Conservation (phyloP, 345 rosid species). For the Hypericum androsaemum region DNA sequence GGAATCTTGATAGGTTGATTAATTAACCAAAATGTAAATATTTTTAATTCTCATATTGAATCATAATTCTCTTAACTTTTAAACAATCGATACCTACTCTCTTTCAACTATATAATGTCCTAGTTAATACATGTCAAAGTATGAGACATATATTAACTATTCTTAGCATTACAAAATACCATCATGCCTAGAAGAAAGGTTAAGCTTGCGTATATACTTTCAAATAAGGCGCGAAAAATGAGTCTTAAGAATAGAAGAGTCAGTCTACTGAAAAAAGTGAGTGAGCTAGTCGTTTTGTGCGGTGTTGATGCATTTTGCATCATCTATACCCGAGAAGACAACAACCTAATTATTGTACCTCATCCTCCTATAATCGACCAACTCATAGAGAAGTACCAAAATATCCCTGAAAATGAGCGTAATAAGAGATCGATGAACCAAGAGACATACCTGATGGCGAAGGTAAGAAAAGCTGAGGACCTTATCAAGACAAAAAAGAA, state of each 20-base stretch:
- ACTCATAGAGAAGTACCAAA: constrained; percentile 13
- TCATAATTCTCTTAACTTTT: too few species aligned
- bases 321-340: constrained; percentile 28
- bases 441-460: constrained; percentile 23
- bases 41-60: too few species aligned
- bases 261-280: constrained; percentile 39
- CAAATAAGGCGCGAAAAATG: constrained; percentile 28
- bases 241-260: constrained; percentile 35
- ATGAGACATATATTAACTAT: too few species aligned
- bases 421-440: constrained; percentile 25
- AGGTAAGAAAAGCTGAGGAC: constrained; percentile 16
- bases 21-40: too few species aligned
- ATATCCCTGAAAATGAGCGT: constrained; percentile 20
- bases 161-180: too few species aligned
- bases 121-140: too few species aligned
- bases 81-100: too few species aligned
- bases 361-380: constrained; percentile 7
- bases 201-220: constrained; percentile 28
- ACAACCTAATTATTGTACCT: constrained; percentile 31
- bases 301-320: constrained; percentile 25
- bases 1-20: too few species aligned
- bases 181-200: constrained; percentile 44
- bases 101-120: too few species aligned
- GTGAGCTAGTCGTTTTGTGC: constrained; percentile 32
- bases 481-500: constrained; percentile 17